Evolutionary conservation across 257 asterid species (phyloP).

Genomic region (Lavandula angustifolia): DNA sequence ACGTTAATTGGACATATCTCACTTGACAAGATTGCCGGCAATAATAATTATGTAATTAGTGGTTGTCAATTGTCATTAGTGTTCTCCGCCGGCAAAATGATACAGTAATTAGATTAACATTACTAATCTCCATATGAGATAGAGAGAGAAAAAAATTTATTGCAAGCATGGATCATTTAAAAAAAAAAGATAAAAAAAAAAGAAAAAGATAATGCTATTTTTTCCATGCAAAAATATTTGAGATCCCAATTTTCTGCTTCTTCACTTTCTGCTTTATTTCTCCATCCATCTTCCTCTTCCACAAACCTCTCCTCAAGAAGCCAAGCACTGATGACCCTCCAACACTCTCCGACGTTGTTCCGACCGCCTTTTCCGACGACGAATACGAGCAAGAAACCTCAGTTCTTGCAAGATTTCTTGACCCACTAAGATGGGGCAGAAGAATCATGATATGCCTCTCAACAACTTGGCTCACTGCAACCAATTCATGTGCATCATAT

Average conservation of each 20-base stretch:
- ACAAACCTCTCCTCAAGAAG: not conserved
- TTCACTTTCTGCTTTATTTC: slow-evolving; percentile 21
- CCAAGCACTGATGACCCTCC: slow-evolving; percentile 25
- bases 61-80: not conserved
- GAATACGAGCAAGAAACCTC: not conserved
- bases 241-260: slow-evolving; percentile 30
- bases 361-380: slow-evolving; percentile 13
- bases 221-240: slow-evolving; percentile 28
- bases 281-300: slow-evolving; percentile 31
- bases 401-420: slow-evolving; percentile 16
- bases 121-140: not conserved
- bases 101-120: not conserved
- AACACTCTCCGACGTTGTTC: slow-evolving; percentile 13
- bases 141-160: not conserved
- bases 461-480: slow-evolving; percentile 49
- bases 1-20: slow-evolving; percentile 24
- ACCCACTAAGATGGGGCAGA: slow-evolving; percentile 42
- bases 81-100: not conserved
- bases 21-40: slow-evolving; percentile 7
- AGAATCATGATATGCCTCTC: slow-evolving; percentile 54
- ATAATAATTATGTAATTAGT: slow-evolving; percentile 12
- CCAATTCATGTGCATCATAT: slow-evolving; percentile 68
- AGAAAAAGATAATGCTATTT: not conserved
- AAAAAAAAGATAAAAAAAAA: too few species aligned
- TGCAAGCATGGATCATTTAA: not conserved